Evolutionary conservation across 2,329 filamentous ascomycete species (phyloP).

Genomic region (Neopestalotiopsis sp.): DNA sequence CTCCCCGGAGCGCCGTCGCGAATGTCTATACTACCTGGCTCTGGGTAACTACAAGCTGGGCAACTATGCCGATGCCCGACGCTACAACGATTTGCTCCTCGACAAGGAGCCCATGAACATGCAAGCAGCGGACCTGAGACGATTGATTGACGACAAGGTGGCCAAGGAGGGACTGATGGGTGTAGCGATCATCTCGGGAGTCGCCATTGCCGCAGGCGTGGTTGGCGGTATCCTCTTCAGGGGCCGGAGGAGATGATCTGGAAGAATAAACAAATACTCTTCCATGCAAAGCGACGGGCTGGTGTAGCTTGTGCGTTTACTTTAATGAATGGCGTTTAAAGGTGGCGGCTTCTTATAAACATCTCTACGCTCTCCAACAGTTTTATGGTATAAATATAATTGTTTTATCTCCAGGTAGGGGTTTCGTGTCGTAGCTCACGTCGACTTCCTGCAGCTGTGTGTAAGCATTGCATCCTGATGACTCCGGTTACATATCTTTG

Average conservation of each 20-base stretch:
- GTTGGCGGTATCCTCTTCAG: slow-evolving; percentile 85
- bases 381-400: not conserved
- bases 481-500: too few species aligned
- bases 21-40: slow-evolving; percentile 98
- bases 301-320: slow-evolving; percentile 9
- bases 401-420: not conserved
- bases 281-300: not conserved
- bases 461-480: too few species aligned
- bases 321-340: not conserved
- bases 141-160: slow-evolving; percentile 94
- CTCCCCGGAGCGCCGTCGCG: slow-evolving; percentile 88
- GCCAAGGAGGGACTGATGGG: slow-evolving; percentile 92
- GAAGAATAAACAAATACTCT: not conserved
- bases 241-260: slow-evolving; percentile 60
- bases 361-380: slow-evolving; percentile 1
- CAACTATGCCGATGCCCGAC: slow-evolving; percentile 92
- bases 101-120: slow-evolving; percentile 91
- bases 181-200: slow-evolving; percentile 90
- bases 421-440: too few species aligned
- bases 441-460: too few species aligned
- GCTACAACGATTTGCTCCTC: slow-evolving; percentile 91
- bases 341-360: not conserved
- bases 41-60: slow-evolving; percentile 98
- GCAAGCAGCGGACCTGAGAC: slow-evolving; percentile 84
- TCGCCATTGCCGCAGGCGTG: slow-evolving; percentile 91